Base-by-base conservation (phyloP, 2,329 filamentous ascomycete genomes). In the Colletotrichum lindemuthianum region DNA sequence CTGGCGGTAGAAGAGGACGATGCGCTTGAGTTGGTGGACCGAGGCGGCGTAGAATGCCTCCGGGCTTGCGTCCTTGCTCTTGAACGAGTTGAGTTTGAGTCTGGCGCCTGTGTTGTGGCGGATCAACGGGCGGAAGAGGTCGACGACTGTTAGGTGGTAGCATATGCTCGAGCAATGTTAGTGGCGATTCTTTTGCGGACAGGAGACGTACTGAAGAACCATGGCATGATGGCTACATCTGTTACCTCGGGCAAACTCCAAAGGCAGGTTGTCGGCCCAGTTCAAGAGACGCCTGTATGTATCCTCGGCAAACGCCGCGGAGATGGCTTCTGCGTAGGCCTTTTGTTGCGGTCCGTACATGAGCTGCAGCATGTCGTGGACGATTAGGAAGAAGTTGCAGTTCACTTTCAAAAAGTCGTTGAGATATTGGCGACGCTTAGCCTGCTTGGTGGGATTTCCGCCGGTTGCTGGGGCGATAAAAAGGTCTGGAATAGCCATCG, bases 221-320 rank as follows among this genome's bases (percentile, higher is more conserved):
- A 72, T 63, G 2, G 77, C 74, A 60, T 79, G 72, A 47, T 77
- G 74, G 2, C 74, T 67, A 24, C 66, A 73, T 4, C 69, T 53
- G 4, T 74, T 67, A 2, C 53, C 66, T 9, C 72, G 72, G 13
- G 70, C 55, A 24, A 80, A 55, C 0, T 59, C 57, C 4, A 65
- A 33, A 0, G 76, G 75, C 12, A 80, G 63, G 2, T 63, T 70
- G 15, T 77, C 74, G 7, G 70, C 72, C 77, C 77, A 80, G 1
- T 73, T 71, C n/a, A 81, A 68, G 0, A 81, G 67, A 63, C 79
- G 75, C 8, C 74, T 73, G 59, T 75, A 80, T 8, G 76, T 78
- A 45, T 71, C 70, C 60, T 79, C 78, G 2, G 73, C 73, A 39
- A 77, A 73, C 9, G 60, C 63, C 1, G 74, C 58, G 15, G 65